phyloP scores from a whole-genome alignment of 2,329 filamentous ascomycete genomes.

The Fusarium robinianum region DNA sequence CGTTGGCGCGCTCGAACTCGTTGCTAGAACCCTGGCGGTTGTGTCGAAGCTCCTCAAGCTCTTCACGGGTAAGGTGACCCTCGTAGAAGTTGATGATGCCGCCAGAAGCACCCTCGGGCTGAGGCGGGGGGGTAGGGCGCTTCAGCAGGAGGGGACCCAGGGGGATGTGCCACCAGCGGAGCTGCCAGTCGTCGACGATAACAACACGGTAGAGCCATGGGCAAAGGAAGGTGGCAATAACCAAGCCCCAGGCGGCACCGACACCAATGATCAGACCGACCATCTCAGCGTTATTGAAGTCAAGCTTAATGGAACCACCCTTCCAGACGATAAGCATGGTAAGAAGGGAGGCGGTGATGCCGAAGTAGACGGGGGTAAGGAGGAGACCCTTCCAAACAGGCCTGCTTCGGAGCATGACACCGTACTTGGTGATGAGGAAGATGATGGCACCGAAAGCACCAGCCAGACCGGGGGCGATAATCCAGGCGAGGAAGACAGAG shows the following conservation, averaged over 20 bases:
- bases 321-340: slow-evolving; percentile 66
- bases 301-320: slow-evolving; percentile 50
- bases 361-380: slow-evolving; percentile 61
- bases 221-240: slow-evolving; percentile 58
- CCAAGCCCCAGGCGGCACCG: slow-evolving; percentile 52
- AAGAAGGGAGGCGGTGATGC: slow-evolving; percentile 57
- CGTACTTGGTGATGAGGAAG: slow-evolving; percentile 62
- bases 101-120: slow-evolving; percentile 69
- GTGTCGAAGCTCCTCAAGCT: slow-evolving; percentile 50
- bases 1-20: slow-evolving; percentile 32
- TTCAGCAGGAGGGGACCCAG: slow-evolving; percentile 57
- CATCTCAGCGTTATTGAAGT: slow-evolving; percentile 46
- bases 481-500: slow-evolving; percentile 65
- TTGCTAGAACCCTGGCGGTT: slow-evolving; percentile 26
- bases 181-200: slow-evolving; percentile 63
- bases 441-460: slow-evolving; percentile 59
- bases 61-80: slow-evolving; percentile 57
- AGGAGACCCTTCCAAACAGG: slow-evolving; percentile 58
- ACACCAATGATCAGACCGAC: slow-evolving; percentile 59
- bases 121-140: slow-evolving; percentile 50
- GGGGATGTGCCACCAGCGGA: slow-evolving; percentile 59
- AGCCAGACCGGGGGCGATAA: slow-evolving; percentile 61
- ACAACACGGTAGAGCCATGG: slow-evolving; percentile 64
- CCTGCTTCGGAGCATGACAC: slow-evolving; percentile 59
- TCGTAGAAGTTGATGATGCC: slow-evolving; percentile 59